Percentiles rank a stretch among this genome's conserved stretches.
Evolutionary conservation across 2,329 filamentous ascomycete genomes (phyloP).

Genomic region (Neonectria punicea): DNA sequence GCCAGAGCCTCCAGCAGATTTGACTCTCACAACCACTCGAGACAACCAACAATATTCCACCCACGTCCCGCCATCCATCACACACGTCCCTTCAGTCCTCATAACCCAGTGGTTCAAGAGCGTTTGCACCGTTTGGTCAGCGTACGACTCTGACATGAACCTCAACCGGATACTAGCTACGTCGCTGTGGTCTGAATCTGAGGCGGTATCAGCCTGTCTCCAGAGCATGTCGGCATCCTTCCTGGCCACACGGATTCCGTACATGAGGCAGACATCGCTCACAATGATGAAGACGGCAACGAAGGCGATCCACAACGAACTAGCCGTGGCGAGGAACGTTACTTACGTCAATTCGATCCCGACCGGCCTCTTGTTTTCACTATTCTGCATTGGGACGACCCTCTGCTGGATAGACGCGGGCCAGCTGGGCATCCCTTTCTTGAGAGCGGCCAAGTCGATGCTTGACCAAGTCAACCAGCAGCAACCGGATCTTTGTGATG

Average conservation of each 20-base stretch:
- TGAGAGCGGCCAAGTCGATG: constrained; percentile 44
- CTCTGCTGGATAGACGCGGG: constrained; percentile 53
- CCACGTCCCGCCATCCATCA: constrained; percentile 25
- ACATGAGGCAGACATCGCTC: constrained; percentile 47
- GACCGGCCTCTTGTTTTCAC: constrained; percentile 49
- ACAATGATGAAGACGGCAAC: constrained; percentile 50
- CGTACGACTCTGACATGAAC: constrained; percentile 52
- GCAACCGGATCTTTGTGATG: constrained; percentile 11
- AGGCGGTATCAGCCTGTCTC: constrained; percentile 51
- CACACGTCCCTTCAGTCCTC: constrained; percentile 41
- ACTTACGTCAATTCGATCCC: constrained; percentile 42
- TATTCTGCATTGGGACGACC: constrained; percentile 54
- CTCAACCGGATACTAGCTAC: constrained; percentile 52
- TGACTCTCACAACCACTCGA: constrained; percentile 7
- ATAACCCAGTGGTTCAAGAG: constrained; percentile 52
- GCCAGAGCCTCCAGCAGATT: constrained; percentile 2
- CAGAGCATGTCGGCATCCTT: constrained; percentile 55
- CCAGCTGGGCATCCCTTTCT: constrained; percentile 45
- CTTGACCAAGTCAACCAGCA: constrained; percentile 41
- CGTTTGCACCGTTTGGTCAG: constrained; percentile 54
- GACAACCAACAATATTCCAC: constrained; percentile 12
- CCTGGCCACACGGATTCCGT: constrained; percentile 47
- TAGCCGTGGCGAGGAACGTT: constrained; percentile 38
- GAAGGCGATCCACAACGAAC: constrained; percentile 47
- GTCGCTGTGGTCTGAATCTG: constrained; percentile 50